These are phyloP conservation scores for Cinnamomum chago DNA, from an alignment of 164 flowering plant genomes.

Conservation along the genomic window DNA sequence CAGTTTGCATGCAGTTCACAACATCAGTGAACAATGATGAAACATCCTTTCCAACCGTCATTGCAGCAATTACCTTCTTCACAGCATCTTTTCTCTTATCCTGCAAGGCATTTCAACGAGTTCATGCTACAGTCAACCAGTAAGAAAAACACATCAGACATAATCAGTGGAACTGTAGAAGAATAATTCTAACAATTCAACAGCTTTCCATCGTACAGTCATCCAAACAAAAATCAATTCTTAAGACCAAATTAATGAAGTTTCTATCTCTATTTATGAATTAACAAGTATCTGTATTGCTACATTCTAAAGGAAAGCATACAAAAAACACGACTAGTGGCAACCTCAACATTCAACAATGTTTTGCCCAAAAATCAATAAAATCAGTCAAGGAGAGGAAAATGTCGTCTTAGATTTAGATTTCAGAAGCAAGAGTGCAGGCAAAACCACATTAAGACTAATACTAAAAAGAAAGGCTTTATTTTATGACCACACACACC, in stretches of 20 bases:
- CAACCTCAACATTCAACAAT: too few relatives aligned
- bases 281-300: neutral
- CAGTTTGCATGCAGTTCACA: slow-evolving; percentile 99
- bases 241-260: neutral
- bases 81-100: slow-evolving; percentile 99
- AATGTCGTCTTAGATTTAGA: too few relatives aligned
- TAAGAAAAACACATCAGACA: neutral
- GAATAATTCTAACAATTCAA: neutral
- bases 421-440: too few relatives aligned
- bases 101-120: slow-evolving; percentile 33
- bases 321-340: neutral
- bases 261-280: neutral
- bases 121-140: neutral
- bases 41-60: slow-evolving; percentile 99
- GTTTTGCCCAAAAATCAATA: too few relatives aligned
- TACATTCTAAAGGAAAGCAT: neutral
- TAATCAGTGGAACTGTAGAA: neutral
- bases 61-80: slow-evolving; percentile 98
- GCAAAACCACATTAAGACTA: too few relatives aligned
- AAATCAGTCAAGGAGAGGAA: too few relatives aligned
- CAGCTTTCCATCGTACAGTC: neutral
- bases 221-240: neutral
- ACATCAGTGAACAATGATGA: slow-evolving; percentile 97
- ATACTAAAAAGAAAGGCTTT: too few relatives aligned
- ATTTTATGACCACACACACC: too few relatives aligned